Base-by-base conservation (phyloP, 2,329 filamentous ascomycete species). In the Fusarium verticillioides region DNA sequence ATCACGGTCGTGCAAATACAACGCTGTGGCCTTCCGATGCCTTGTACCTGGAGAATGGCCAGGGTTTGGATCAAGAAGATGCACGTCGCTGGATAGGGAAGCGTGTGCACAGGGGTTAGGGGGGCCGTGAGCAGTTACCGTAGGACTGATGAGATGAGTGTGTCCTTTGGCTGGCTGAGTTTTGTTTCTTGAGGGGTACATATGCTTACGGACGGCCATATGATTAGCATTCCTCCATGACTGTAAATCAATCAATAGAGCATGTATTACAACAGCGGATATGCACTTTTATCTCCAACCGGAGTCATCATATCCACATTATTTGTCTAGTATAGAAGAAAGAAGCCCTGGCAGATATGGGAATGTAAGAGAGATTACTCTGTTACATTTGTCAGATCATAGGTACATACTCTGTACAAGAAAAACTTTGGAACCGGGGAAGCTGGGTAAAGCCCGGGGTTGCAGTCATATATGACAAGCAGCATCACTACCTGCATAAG, bases 41-140 rank as follows among this genome's bases (percentile, higher is more conserved):
- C 61, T 67, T 64, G 72, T 74, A 72, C 72, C 69, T 74, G 69
- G 74, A 53, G 61, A 64, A 63, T 49, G 59, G 34, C 53, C 56
- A 47, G 59, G 61, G 61, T 26, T 62, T 63, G 47, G 65, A 57
- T 62, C 69, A 68, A 61, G 62, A 60, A 57, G 74, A 77, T 78
- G 76, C 76, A 77, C 36, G 74, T 78, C 76, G 76, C 76, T 76
- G 46, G 66, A 78, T 73, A 49, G 54, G 76, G 76, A 75, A 75
- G 64, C 58, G 42, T 67, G 63, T 54, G 69, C 62, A 69, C 74
- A 77, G 75, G 76, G 76, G 60, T 67, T 56, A 50, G 64, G 60
- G 60, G 68, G 60, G 44, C 43, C 42, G 47, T 71, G 65, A 62
- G 70, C 61, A 62, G 73, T 69, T 62, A 49, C 62, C 60, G 69